Conservation (phyloP, 768 basidiomycete genomes). For the Amanita brunnescens region DNA sequence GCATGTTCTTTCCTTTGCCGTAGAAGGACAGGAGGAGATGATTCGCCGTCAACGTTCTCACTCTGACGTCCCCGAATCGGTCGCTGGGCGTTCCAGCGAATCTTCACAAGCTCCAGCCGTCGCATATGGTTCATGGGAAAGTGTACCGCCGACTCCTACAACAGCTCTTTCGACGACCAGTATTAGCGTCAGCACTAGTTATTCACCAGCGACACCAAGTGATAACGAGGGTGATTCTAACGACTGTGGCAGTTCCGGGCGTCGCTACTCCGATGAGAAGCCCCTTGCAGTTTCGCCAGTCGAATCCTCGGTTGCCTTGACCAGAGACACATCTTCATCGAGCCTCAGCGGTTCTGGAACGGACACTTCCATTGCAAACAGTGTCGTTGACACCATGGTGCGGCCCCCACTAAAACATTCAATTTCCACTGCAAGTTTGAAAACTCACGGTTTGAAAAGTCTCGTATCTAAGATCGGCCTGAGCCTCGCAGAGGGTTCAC, state of each 20-base stretch:
- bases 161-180: background rate
- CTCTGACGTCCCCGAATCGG: background rate
- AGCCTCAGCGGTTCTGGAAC: background rate
- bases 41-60: background rate
- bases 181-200: conserved; percentile 1
- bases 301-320: background rate
- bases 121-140: conserved; percentile 5
- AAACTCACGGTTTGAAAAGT: background rate
- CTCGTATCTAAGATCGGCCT: conserved; percentile 3
- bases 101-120: background rate
- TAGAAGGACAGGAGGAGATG: background rate
- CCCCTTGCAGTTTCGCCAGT: background rate
- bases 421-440: background rate
- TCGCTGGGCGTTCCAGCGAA: background rate
- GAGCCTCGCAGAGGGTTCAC: background rate
- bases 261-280: background rate
- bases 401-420: background rate
- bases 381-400: background rate
- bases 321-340: background rate
- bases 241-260: background rate
- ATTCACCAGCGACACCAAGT: conserved; percentile 2
- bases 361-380: conserved; percentile 1
- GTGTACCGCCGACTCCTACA: conserved; percentile 4
- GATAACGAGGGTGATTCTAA: background rate
- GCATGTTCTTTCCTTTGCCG: background rate